A percentile compares a stretch with the other conserved stretches of the same genome.
Evolutionary conservation across 2,329 filamentous ascomycete species (phyloP).

Genomic region (Coniochaeta prunicola): DNA sequence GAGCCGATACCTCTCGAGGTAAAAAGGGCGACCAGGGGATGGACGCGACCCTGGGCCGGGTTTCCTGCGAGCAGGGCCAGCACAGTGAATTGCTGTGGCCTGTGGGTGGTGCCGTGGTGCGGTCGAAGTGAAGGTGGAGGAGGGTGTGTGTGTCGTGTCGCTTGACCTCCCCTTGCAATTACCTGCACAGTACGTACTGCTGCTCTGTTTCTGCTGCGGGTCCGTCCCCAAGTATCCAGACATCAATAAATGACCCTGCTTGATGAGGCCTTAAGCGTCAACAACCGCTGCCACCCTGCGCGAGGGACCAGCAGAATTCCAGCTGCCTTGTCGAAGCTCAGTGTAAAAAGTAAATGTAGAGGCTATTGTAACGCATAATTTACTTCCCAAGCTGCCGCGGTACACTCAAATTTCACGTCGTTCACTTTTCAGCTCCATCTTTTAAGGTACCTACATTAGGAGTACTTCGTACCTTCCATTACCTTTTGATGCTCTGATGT

Average conservation of each 20-base stretch:
- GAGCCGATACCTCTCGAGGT: conserved; percentile 19
- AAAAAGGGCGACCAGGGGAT: conserved; percentile 12
- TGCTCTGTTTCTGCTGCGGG: neutral
- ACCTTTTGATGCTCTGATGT: neutral
- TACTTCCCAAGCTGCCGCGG: neutral
- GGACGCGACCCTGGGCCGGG: conserved; percentile 24
- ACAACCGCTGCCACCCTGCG: neutral
- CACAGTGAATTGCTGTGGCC: conserved; percentile 7
- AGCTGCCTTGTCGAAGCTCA: neutral
- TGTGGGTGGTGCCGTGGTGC: neutral
- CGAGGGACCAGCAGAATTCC: neutral
- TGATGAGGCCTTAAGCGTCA: neutral
- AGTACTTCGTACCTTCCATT: neutral
- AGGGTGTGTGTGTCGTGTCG: neutral
- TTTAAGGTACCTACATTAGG: neutral
- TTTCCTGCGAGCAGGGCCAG: conserved; percentile 15
- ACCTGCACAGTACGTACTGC: no score
- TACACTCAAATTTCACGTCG: neutral
- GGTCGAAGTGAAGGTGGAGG: neutral
- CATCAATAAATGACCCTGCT: neutral
- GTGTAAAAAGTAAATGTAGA: neutral
- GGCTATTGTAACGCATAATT: neutral
- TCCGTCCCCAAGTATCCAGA: neutral
- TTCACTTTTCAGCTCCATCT: neutral
- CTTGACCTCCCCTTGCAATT: neutral